Conservation (phyloP, 2,329 filamentous ascomycete species). For the Fulvia fulva region DNA sequence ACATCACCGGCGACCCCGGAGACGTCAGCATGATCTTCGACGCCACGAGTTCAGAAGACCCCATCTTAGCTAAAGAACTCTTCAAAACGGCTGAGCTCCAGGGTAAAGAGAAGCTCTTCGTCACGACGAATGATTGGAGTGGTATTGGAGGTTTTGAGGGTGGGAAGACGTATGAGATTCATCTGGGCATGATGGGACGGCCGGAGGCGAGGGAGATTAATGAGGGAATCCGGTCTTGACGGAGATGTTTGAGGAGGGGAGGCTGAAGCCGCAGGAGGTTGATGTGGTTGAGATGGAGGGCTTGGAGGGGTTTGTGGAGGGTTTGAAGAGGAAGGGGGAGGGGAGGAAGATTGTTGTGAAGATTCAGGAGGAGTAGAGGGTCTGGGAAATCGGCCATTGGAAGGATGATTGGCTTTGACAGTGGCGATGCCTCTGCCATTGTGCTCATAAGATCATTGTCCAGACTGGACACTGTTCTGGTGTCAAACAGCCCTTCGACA, state of each 20-base stretch:
- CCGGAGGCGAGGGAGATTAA: conserved; percentile 1
- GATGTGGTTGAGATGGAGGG: conserved; percentile 5
- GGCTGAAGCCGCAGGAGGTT: conserved; percentile 1
- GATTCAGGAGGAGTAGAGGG: conserved; percentile 4
- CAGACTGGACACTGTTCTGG: no score
- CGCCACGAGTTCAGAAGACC: background rate
- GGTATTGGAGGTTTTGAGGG: conserved; percentile 5
- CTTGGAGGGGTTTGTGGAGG: conserved; percentile 1
- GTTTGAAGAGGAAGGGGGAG: conserved; percentile 3
- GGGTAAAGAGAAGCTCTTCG: background rate
- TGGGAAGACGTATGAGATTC: conserved; percentile 6
- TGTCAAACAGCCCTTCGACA: no score
- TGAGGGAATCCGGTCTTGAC: background rate
- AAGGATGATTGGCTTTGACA: no score
- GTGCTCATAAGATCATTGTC: no score
- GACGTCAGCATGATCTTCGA: background rate
- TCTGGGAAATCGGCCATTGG: no score
- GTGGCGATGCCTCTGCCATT: background rate
- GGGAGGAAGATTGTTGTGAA: conserved; percentile 6
- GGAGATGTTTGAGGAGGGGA: background rate
- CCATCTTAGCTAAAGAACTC: background rate
- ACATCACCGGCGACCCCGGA: background rate
- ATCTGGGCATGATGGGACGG: background rate
- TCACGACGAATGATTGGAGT: conserved; percentile 7
- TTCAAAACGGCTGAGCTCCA: background rate